Evolutionary conservation across 305 asterid genomes (phyloP), one percentile per base, ranked within the genome.

Genomic region (Salvia sclarea): DNA sequence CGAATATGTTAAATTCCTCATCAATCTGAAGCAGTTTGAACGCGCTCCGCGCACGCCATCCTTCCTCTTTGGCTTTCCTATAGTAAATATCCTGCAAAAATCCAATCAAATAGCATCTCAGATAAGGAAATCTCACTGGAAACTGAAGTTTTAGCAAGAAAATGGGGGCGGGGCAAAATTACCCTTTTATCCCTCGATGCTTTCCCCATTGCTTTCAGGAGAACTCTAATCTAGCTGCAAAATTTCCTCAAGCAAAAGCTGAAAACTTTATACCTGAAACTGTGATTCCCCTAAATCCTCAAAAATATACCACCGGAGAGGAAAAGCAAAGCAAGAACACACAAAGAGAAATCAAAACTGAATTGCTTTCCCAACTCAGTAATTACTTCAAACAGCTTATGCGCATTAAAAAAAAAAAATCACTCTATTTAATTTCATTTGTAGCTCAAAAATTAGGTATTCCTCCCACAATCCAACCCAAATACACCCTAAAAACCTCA

Each of bases 171-270:
- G 47, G 30, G 6, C 43, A 50, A 20, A 24, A 12, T 52, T 79
- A 90, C 98, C 86, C 97, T 73, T 71, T 94, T 91, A 76, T 94
- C 98, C 82, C 98, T 94, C 8, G 96, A 94, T 22, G 96, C 96
- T 84, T 91, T 91, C 50, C 99, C 99, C 97, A 91, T 94, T 59
- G 68, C 24, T 57, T 47, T 64, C 12, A 79, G 69, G 40, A 43
- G 44, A 76, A 12, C 43, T 64, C 31, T 50, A 35, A 28, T 38
- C 25, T 6, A 37, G 41, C 31, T 5, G 2, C 31, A 28, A 28
- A 52, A 73, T 64, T 40, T 55, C n/a, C 44, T 43, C 14, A 17
- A 66, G 35, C 35, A 71, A 62, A 49, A 4, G 48, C 31, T 17
- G 9, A 47, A 50, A 66, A 52, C 30, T 37, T 20, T 43, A 14